A percentile compares a stretch with the other conserved stretches of the same genome.
Evolutionary conservation across 495 filamentous ascomycete species (phyloP).

Genomic region (Tuber brumale): DNA sequence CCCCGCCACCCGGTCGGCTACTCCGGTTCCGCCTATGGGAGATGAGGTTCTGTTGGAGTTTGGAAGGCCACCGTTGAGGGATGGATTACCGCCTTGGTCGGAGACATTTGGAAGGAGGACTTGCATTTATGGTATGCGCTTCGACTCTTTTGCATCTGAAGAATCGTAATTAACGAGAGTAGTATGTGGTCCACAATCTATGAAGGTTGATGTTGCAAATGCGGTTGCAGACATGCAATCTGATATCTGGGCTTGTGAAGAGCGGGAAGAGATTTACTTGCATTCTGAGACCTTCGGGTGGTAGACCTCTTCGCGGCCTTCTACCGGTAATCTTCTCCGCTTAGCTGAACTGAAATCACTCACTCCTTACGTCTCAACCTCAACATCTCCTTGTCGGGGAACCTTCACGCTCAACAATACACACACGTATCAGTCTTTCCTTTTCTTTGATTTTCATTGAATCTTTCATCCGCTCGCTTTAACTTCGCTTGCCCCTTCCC

Average conservation of each 20-base stretch:
- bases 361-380: neutral
- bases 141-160: neutral
- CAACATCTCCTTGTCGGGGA: neutral
- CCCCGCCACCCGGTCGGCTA: slow-evolving; percentile 33
- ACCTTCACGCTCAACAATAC: neutral
- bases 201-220: slow-evolving; percentile 79
- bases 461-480: neutral
- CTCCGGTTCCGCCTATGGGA: slow-evolving; percentile 34
- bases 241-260: slow-evolving; percentile 68
- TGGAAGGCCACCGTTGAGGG: slow-evolving; percentile 78
- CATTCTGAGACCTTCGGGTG: slow-evolving; percentile 67
- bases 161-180: slow-evolving; percentile 6
- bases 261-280: slow-evolving; percentile 83
- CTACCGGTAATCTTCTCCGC: neutral
- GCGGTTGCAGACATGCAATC: slow-evolving; percentile 76
- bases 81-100: slow-evolving; percentile 74
- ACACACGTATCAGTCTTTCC: neutral
- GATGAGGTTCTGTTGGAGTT: slow-evolving; percentile 70
- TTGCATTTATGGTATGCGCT: slow-evolving; percentile 63
- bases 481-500: neutral
- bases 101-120: slow-evolving; percentile 73
- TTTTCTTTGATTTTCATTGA: slow-evolving; percentile 10
- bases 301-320: slow-evolving; percentile 15
- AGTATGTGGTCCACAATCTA: slow-evolving; percentile 75
- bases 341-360: neutral